These are phyloP conservation scores for Elaeis oleifera DNA, from an alignment of 202 grass and related monocot genomes.

Conservation along the genomic window DNA sequence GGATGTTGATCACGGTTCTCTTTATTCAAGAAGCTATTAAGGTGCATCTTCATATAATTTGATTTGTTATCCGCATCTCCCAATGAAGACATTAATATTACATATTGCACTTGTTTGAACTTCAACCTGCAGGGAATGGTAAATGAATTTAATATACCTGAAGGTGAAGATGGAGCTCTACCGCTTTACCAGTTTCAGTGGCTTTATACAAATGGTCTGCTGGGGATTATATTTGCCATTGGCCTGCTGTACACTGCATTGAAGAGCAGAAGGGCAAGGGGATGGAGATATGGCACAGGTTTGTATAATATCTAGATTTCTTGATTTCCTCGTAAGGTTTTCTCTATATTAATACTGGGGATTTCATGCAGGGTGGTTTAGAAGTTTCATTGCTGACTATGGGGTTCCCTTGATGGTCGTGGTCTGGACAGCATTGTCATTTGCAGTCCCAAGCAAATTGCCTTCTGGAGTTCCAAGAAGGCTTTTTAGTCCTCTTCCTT, in stretches of 20 bases:
- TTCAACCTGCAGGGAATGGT: constrained; percentile 41
- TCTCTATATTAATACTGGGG: not conserved
- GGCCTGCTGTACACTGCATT: constrained; percentile 64
- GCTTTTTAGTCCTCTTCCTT: constrained; percentile 78
- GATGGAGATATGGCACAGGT: constrained; percentile 73
- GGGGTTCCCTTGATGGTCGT: constrained; percentile 90
- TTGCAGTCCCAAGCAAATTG: constrained; percentile 47
- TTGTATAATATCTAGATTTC: constrained; percentile 17
- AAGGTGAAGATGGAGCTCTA: constrained; percentile 31
- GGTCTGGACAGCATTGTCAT: constrained; percentile 75
- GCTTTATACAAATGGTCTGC: constrained; percentile 73
- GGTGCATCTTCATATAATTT: constrained; percentile 19
- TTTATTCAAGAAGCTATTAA: constrained; percentile 90
- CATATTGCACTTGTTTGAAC: not conserved
- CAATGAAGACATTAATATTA: not conserved
- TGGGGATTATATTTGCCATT: constrained; percentile 66
- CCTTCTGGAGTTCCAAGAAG: constrained; percentile 74
- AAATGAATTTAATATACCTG: constrained; percentile 66
- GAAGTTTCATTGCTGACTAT: constrained; percentile 84
- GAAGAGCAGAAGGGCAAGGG: constrained; percentile 57
- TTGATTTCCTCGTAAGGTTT: not conserved
- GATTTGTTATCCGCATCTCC: not conserved
- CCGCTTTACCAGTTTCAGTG: constrained; percentile 53
- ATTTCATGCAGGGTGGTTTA: constrained; percentile 55
- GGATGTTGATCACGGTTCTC: constrained; percentile 87